Evolutionary conservation across 139 green algal genomes (phyloP).

Genomic region (Micractinium sp.): DNA sequence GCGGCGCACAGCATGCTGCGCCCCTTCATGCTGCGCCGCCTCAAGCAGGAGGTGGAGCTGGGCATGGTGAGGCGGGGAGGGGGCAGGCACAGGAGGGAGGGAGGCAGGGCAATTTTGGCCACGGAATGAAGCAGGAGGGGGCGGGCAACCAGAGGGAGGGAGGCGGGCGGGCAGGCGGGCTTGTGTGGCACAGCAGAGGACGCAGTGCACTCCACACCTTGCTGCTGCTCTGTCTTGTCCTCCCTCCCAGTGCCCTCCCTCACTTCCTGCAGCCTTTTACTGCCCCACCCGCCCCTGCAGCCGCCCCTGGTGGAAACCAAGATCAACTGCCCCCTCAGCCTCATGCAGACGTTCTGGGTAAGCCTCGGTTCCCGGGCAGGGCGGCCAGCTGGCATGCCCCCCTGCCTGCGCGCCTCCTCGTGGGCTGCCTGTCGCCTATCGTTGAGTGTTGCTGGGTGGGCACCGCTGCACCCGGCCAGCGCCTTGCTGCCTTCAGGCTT

Average conservation of each 20-base stretch:
- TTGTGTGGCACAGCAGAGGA: background rate
- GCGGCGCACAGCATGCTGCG: constrained; percentile 71
- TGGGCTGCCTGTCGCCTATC: background rate
- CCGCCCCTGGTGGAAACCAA: constrained; percentile 67
- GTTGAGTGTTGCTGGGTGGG: too few relatives aligned
- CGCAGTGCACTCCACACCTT: too few relatives aligned
- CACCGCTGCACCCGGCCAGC: too few relatives aligned
- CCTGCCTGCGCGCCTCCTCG: background rate
- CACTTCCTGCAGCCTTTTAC: background rate
- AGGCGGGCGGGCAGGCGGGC: too few relatives aligned
- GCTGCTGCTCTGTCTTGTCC: too few relatives aligned
- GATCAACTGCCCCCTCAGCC: constrained; percentile 66
- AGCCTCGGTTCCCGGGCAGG: background rate
- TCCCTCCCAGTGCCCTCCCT: too few relatives aligned
- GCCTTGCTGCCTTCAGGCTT: background rate
- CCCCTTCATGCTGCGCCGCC: constrained; percentile 82
- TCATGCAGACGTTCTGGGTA: constrained; percentile 66
- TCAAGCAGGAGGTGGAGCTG: constrained; percentile 71
- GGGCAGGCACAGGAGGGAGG: background rate
- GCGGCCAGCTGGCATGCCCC: too few relatives aligned
- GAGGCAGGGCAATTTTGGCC: background rate
- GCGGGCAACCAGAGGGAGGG: too few relatives aligned
- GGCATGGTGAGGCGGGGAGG: constrained; percentile 19
- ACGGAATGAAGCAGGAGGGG: too few relatives aligned
- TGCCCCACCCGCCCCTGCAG: background rate